phyloP scores from a whole-genome alignment of 768 basidiomycete species.

The Kondoa subrosea region DNA sequence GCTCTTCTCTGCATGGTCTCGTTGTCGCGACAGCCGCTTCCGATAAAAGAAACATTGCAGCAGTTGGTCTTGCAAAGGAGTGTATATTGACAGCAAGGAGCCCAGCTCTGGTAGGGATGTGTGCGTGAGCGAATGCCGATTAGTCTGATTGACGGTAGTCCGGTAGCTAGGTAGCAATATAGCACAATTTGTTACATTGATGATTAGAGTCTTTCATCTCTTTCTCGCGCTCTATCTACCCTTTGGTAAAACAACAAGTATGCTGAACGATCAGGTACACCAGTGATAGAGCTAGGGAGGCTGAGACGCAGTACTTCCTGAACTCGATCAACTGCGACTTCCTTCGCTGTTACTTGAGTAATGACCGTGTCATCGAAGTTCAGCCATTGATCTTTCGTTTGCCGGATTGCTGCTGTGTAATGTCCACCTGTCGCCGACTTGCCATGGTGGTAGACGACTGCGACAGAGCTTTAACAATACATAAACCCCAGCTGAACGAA shows the following conservation, averaged over 20 bases:
- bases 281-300: conserved; percentile 13
- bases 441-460: conserved; percentile 87
- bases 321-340: conserved; percentile 17
- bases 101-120: no score
- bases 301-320: conserved; percentile 17
- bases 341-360: conserved; percentile 11
- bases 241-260: conserved; percentile 21
- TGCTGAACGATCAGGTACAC: conserved; percentile 17
- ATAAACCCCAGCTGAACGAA: not conserved
- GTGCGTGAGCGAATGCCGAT: no score
- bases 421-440: conserved; percentile 78
- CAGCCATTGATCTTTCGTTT: conserved; percentile 56
- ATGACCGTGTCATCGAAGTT: conserved; percentile 71
- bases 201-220: not conserved
- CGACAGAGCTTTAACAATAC: conserved; percentile 43
- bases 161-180: no score
- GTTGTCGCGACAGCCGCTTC: no score
- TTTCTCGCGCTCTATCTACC: not conserved
- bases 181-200: no score
- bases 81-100: no score
- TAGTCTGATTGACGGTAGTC: no score
- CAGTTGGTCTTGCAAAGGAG: no score
- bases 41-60: no score
- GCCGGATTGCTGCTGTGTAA: conserved; percentile 43
- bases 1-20: no score